Evolutionary conservation across 345 rosid genomes (phyloP).

Genomic region (Camelina hispida): DNA sequence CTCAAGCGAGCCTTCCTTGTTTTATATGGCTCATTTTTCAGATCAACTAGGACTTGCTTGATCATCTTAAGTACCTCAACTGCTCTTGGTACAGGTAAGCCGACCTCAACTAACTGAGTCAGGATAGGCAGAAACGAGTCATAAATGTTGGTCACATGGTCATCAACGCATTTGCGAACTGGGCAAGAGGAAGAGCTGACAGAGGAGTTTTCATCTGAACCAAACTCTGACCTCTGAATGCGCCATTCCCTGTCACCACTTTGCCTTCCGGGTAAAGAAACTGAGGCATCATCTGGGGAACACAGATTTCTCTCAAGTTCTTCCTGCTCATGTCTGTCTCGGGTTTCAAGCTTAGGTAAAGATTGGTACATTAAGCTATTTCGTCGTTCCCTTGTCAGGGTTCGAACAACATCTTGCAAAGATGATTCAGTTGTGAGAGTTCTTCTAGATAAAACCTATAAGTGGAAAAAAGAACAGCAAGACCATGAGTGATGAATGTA

Average conservation of each 20-base stretch:
- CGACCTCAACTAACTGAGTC: slow-evolving; percentile 57
- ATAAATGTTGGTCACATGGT: slow-evolving; percentile 74
- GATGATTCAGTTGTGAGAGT: slow-evolving; percentile 61
- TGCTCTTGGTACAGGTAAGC: slow-evolving; percentile 53
- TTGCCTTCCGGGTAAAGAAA: slow-evolving; percentile 89
- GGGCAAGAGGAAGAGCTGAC: slow-evolving; percentile 67
- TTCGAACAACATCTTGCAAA: slow-evolving; percentile 51
- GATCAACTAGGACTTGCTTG: slow-evolving; percentile 56
- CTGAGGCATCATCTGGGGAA: slow-evolving; percentile 55
- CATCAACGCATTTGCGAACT: slow-evolving; percentile 73
- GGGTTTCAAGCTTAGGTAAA: slow-evolving; percentile 60
- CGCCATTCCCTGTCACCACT: slow-evolving; percentile 94
- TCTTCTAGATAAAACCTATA: slow-evolving; percentile 76
- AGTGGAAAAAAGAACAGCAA: slow-evolving; percentile 26
- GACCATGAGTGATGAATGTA: neutral
- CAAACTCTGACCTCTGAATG: slow-evolving; percentile 72
- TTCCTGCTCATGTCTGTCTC: slow-evolving; percentile 71
- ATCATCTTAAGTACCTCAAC: slow-evolving; percentile 57
- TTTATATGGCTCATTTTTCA: slow-evolving; percentile 61
- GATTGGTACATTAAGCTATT: slow-evolving; percentile 41
- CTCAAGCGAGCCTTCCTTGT: slow-evolving; percentile 61
- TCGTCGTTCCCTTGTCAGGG: slow-evolving; percentile 64
- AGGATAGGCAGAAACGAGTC: slow-evolving; percentile 63
- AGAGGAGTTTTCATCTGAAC: slow-evolving; percentile 54
- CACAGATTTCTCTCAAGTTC: slow-evolving; percentile 62